These are phyloP conservation scores for Strigomonas oncopelti DNA, from an alignment of 208 protist genomes.

Conservation along the genomic window DNA sequence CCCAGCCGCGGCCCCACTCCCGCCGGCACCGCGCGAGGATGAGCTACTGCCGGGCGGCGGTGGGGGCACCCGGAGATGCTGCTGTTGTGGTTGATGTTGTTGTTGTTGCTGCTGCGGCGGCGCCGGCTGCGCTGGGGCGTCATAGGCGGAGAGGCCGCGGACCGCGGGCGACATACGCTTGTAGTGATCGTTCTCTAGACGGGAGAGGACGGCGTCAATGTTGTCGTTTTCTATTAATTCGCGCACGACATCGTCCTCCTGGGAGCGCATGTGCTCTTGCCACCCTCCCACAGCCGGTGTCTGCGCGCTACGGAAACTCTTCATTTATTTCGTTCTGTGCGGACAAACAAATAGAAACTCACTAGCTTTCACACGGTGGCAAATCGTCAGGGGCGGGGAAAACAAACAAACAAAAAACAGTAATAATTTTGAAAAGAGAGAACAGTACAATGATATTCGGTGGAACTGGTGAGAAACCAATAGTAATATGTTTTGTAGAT, in stretches of 20 bases:
- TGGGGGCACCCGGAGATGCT: background rate
- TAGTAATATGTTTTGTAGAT: too few species aligned
- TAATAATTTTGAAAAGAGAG: too few species aligned
- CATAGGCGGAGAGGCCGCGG: constrained; percentile 31
- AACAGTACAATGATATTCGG: too few species aligned
- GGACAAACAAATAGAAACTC: too few species aligned
- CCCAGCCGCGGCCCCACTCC: too few species aligned
- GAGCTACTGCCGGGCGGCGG: too few species aligned
- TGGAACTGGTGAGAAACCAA: too few species aligned
- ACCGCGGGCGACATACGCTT: constrained; percentile 35
- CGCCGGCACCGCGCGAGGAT: too few species aligned
- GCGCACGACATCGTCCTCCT: constrained; percentile 74
- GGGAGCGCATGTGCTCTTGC: constrained; percentile 22
- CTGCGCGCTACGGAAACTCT: background rate
- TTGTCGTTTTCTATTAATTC: constrained; percentile 63
- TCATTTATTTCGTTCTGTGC: background rate
- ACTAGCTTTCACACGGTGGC: too few species aligned
- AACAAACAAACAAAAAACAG: too few species aligned
- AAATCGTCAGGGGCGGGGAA: too few species aligned
- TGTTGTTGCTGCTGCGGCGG: constrained; percentile 1
- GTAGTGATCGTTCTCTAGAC: constrained; percentile 60
- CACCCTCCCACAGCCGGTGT: constrained; percentile 9
- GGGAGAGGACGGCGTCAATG: constrained; percentile 65
- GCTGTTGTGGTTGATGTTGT: constrained; percentile 2
- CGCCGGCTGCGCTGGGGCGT: constrained; percentile 7